Percentiles rank a stretch among this genome's conserved stretches.
These are phyloP conservation scores for Globisporangium cederbergense DNA, from an alignment of 352 stramenopile genomes.

Conservation along the genomic window DNA sequence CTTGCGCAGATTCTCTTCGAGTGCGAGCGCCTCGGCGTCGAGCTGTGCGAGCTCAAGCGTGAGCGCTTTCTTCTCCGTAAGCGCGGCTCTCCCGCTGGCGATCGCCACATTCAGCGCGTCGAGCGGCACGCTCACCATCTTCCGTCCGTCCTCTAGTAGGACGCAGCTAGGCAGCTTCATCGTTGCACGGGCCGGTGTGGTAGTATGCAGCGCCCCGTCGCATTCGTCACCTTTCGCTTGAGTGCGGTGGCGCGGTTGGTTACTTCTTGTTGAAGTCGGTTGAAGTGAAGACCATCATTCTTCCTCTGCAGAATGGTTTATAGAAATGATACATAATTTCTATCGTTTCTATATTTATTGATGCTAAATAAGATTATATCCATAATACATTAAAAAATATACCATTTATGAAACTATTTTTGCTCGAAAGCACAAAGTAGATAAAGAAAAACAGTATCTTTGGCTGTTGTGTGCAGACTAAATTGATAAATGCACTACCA, in stretches of 20 bases:
- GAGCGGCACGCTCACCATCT: constrained; percentile 44
- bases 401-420: too few relatives aligned
- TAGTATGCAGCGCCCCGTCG: too few relatives aligned
- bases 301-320: too few relatives aligned
- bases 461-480: too few relatives aligned
- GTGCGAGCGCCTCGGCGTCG: constrained; percentile 35
- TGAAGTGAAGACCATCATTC: not conserved
- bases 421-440: too few relatives aligned
- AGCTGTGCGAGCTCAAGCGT: constrained; percentile 26
- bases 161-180: constrained; percentile 8
- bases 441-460: too few relatives aligned
- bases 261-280: not conserved
- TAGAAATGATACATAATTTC: too few relatives aligned
- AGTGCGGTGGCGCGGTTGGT: not conserved
- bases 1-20: constrained; percentile 44
- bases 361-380: too few relatives aligned
- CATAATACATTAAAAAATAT: too few relatives aligned
- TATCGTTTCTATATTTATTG: too few relatives aligned
- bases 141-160: constrained; percentile 2
- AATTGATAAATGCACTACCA: too few relatives aligned
- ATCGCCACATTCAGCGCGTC: constrained; percentile 34
- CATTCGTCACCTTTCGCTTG: not conserved
- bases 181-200: not conserved
- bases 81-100: constrained; percentile 21
- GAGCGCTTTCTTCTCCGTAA: constrained; percentile 35